Base-by-base conservation (phyloP, 2,329 filamentous ascomycete genomes). In the Zymoseptoria pseudotritici region DNA sequence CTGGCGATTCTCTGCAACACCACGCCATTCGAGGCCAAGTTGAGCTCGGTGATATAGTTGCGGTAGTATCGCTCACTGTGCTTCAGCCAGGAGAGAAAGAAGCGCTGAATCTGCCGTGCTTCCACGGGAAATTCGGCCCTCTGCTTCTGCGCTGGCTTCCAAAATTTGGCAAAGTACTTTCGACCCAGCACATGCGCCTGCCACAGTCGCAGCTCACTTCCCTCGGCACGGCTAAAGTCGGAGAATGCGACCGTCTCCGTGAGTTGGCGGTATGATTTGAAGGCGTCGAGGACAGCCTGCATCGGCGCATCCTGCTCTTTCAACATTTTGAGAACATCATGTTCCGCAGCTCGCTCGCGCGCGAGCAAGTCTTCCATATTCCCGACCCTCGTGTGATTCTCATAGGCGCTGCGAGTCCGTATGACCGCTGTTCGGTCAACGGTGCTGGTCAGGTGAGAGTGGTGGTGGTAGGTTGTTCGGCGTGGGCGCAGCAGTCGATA, bases 41-140 rank as follows among this genome's bases (percentile, higher is more conserved):
- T 86, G 22, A 97, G 80, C 59, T 87, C 85, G 73, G 93, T 86
- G 58, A 97, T 88, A 70, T 90, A 94, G 65, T 86, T 86, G 69
- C 89, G 86, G 79, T 97, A 97, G 74, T 96, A 97, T 69, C 86
- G 85, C 74, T 94, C 90, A 65, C 91, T 89, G 53, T 87, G 87
- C 75, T 93, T 95, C 67, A 97, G 85, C 73, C 96, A 97, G 66
- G 85, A 84, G 59, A 87, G 80, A 74, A 95, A 97, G 64, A 87
- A 82, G 75, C 89, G 92, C 72, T 90, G 87, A 55, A 93, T 79
- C 74, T 91, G 94, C 64, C 92, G 85, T 69, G 85, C 85, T 74
- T 85, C 82, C 53, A 86, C 83, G 58, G 80, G 78, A 67, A 79
- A 80, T 68, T 80, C 81, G 66, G 79, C 81, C 59, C 75, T 75